These are phyloP conservation scores for Ogataea glucozyma DNA, from an alignment of 805 yeast species.

Conservation along the genomic window DNA sequence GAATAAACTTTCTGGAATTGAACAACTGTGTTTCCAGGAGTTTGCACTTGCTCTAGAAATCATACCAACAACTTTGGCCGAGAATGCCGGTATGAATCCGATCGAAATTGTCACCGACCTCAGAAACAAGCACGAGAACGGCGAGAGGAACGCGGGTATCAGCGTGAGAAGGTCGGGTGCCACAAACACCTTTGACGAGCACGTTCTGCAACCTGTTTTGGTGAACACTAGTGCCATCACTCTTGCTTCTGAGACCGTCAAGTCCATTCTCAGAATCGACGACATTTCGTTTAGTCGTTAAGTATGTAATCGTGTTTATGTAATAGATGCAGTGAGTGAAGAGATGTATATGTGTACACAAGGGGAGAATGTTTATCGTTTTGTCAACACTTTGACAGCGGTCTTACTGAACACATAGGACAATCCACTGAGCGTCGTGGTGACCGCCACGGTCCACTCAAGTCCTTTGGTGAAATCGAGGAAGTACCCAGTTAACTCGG, in stretches of 20 bases:
- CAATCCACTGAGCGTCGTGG: conserved; percentile 77
- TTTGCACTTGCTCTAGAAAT: conserved; percentile 90
- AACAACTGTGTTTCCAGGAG: conserved; percentile 88
- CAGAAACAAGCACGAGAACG: conserved; percentile 86
- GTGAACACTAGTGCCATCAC: conserved; percentile 94
- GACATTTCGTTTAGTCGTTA: conserved; percentile 91
- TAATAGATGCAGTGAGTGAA: conserved; percentile 2
- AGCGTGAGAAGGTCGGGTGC: conserved; percentile 94
- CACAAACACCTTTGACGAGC: conserved; percentile 86
- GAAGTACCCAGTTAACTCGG: conserved; percentile 26
- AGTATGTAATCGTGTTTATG: conserved; percentile 1
- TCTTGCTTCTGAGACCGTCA: conserved; percentile 94
- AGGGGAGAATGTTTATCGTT: neutral
- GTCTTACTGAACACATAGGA: conserved; percentile 70
- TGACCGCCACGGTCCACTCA: conserved; percentile 60
- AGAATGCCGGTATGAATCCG: conserved; percentile 91
- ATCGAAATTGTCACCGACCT: conserved; percentile 89
- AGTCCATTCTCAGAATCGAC: conserved; percentile 92
- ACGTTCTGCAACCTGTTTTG: conserved; percentile 93
- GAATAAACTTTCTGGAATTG: conserved; percentile 74
- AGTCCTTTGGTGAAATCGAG: conserved; percentile 30
- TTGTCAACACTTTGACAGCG: conserved; percentile 58
- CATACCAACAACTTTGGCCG: conserved; percentile 91
- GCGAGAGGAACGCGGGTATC: conserved; percentile 93
- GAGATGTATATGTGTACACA: neutral